A percentile compares a stretch with the other conserved stretches of the same genome.
These are phyloP conservation scores for Pholiota conissans DNA, from an alignment of 768 basidiomycete genomes.

Conservation along the genomic window DNA sequence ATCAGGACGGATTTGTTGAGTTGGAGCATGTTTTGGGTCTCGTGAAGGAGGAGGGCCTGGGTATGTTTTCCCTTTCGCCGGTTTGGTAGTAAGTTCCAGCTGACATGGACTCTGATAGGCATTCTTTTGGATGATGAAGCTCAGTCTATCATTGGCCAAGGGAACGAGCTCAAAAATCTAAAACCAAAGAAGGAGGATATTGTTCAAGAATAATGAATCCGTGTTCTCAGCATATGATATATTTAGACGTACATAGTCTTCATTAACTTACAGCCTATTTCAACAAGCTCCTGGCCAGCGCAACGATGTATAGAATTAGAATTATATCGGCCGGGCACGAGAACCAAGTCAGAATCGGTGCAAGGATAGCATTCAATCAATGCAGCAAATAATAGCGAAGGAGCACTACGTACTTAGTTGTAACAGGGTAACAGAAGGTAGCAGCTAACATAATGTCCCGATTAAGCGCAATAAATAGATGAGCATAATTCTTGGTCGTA, in stretches of 20 bases:
- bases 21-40: conserved; percentile 91
- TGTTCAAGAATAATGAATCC: conserved; percentile 58
- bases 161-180: conserved; percentile 76
- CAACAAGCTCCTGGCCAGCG: background rate
- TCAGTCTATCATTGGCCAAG: conserved; percentile 79
- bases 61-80: conserved; percentile 35
- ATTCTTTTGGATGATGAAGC: conserved; percentile 6
- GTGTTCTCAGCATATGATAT: background rate
- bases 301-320: background rate
- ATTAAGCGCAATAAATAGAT: conserved; percentile 4
- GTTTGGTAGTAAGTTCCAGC: background rate
- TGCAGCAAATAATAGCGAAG: conserved; percentile 3
- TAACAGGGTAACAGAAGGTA: conserved; percentile 5
- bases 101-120: background rate
- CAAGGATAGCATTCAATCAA: conserved; percentile 4
- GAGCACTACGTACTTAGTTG: conserved; percentile 6
- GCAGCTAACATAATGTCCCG: background rate
- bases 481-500: background rate
- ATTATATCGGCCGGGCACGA: background rate
- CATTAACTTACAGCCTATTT: background rate
- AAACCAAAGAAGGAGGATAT: conserved; percentile 96
- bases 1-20: conserved; percentile 94
- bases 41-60: conserved; percentile 85
- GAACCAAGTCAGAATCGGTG: background rate
- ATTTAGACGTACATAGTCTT: background rate